Evolutionary conservation across 2,329 filamentous ascomycete species (phyloP), one percentile per base, ranked within the genome.

Genomic region (Nigrospora osmanthi): DNA sequence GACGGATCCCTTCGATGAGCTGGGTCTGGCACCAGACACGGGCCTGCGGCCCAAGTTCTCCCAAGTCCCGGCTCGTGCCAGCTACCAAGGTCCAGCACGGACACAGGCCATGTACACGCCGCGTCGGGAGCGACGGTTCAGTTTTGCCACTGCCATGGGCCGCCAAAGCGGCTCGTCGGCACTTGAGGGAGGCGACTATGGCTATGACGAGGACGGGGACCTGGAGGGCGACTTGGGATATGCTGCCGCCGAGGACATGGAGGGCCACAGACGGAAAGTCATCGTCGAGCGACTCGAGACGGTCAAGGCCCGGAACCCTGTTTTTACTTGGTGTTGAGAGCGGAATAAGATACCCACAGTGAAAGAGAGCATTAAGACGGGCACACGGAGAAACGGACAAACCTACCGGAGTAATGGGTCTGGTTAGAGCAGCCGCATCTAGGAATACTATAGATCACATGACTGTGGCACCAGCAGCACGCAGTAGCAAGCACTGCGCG

Each of bases 281-380:
- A 97, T 98, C 71, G 90, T 98, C 40, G 93, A 98, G 72, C 76
- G 93, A 51, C 69, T 98, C 47, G 93, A 98, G 72, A 87, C 91
- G 48, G 93, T 98, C 50, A 97, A 97, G 75, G 88, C 83, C 60
- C 86, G 85, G 62, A 94, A 95, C 61, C 93, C 93, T 2, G 89
- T 98, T 31, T 98, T 98, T 66, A 95, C 87, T 38, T 98, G 93
- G 87, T 98, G 93, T 72, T 97, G 70, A 70, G 28, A 14, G n/a
- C 30, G 14, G 11, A 35, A 14, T 6, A 35, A 16, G 6, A 35
- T 35, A 35, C 13, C 34, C 15, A 9, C 23, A 6, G 23, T 2
- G 40, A 38, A 46, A 42, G 40, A 14, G 11, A 15, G 15, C 14
- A 16, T 12, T 9, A 31, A 19, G 11, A 40, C 15, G 17, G 35